Evolutionary conservation across 768 basidiomycete species (phyloP), one percentile per base, ranked within the genome.

Genomic region (Tricholoma hemisulphureum): DNA sequence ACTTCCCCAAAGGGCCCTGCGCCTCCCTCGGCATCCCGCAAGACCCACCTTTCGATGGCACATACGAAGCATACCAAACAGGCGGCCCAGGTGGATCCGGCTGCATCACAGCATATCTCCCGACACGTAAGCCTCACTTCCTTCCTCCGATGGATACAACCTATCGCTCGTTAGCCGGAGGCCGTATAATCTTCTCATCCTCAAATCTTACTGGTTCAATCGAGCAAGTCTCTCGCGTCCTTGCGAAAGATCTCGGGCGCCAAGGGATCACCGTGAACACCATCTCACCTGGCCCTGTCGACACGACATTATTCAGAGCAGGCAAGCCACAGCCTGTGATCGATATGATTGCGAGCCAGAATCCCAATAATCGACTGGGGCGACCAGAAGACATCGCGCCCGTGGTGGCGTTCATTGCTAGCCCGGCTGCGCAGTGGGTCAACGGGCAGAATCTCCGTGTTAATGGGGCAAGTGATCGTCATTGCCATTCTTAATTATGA

Each of bases 181-280:
- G 81, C 3, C 77, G 83, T 6, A 76, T 86, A 56, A 78, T 86
- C 41, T 83, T 86, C 71, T 77, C 84, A 67, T 84, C 83, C 0
- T 77, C 77, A 4, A 80, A 79, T 37, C 66, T 86, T 43, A 80
- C 82, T 6, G 62, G 61, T 18, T 71, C 76, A 1, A 73, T 86
- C 53, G 84, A 86, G 65, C 84, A 86, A 60, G 72, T 84, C 43
- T 70, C 79, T 31, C 79, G 84, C 14, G 78, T 83, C 21, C 77
- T 86, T 14, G 79, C 84, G 5, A 84, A 85, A 58, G 83, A 85
- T 58, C 74, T 85, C n/a, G 83, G 81, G 3, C 61, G 69, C 10
- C 69, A 73, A 9, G 81, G 81, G 11, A 76, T 85, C 61, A 85
- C 82, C 0, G 83, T 84, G 35, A 85, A 86, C 70, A 79, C 78